Conservation (phyloP, 2,329 filamentous ascomycete species). For the Claviceps capensis region DNA sequence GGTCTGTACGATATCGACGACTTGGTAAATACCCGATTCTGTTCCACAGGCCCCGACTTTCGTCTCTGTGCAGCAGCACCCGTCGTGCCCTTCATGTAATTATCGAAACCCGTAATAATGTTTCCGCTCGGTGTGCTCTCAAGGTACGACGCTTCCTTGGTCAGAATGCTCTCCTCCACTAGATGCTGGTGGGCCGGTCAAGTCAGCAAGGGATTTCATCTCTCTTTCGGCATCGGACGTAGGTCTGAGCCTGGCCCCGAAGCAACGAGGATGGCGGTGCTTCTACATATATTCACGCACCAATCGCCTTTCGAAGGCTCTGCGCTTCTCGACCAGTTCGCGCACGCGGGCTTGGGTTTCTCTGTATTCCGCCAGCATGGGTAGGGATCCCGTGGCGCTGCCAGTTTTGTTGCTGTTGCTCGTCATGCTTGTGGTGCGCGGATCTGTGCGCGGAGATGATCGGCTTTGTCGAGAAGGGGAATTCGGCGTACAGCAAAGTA, state of each 20-base stretch:
- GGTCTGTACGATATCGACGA: slow-evolving; percentile 49
- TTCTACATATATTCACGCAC: slow-evolving; percentile 13
- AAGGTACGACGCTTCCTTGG: slow-evolving; percentile 76
- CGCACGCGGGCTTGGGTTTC: slow-evolving; percentile 35
- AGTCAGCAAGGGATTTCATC: too few relatives aligned
- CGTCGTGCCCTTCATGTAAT: slow-evolving; percentile 81
- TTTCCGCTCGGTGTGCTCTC: slow-evolving; percentile 84
- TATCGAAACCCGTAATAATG: slow-evolving; percentile 95
- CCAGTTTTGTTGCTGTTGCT: slow-evolving; percentile 21
- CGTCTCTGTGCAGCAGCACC: slow-evolving; percentile 50
- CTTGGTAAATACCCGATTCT: slow-evolving; percentile 60
- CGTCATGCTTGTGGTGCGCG: slow-evolving; percentile 16
- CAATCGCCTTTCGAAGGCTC: slow-evolving; percentile 23
- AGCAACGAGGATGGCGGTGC: too few relatives aligned
- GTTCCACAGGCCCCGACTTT: slow-evolving; percentile 50
- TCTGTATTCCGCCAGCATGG: slow-evolving; percentile 33
- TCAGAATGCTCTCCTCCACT: slow-evolving; percentile 67
- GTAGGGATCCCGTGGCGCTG: slow-evolving; percentile 14
- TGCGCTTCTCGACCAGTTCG: slow-evolving; percentile 31
- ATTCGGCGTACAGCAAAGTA: too few relatives aligned
- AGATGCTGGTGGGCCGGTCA: slow-evolving; percentile 15
- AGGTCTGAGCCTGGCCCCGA: not conserved
- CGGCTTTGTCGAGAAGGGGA: too few relatives aligned
- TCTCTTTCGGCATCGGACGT: not conserved
- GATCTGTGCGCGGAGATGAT: not conserved